Base-by-base conservation (phyloP, 495 filamentous ascomycete species). In the Apiosordaria backusii region DNA sequence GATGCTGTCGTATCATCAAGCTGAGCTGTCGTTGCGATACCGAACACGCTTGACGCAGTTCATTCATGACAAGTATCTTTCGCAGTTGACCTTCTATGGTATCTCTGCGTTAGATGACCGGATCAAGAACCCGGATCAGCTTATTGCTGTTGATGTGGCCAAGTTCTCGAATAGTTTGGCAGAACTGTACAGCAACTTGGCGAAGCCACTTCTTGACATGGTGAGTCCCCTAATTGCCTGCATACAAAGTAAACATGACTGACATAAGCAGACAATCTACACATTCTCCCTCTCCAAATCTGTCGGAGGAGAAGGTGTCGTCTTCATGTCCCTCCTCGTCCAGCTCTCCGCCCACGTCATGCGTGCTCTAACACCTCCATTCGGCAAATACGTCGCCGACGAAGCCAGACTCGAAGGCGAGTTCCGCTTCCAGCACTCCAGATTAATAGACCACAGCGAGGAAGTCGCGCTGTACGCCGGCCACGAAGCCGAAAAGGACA, bases 1-100 rank as follows among this genome's bases (percentile, higher is more conserved):
- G 1, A 98, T 98, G 96, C 83, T 99, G n/a, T 93, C 92, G 4
- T 99, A 96, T 73, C 95, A 99, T 76, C 95, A 99, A 79, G 94
- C 93, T 78, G 92, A 94, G 73, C 87, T 99, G 35, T 89, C 95
- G 3, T 82, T 98, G 23, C 88, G 93, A 72, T 99, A 98, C 74
- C 88, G 95, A 29, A 96, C 91, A 50, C 88, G 95, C 9, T 82
- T 99, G 54, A 98, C 96, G 23, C 88, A 92, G 68, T 84, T 96
- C 77, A 93, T 99, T 57, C 96, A 98, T 79, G 87, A 93, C 65
- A 89, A 91, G 72, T 99, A 99, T 75, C 86, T 99, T 18, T 92
- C 89, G 10, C 89, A 97, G 57, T 92, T 99, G 90, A 98, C 95
- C 0, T 99, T 97, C 78, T 99, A 99, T 78, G 91, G 92, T 4